Percentiles rank a stretch among this genome's conserved stretches.
These are phyloP conservation scores for Lecanoromycetidae sp. DNA, from an alignment of 2,329 filamentous ascomycete genomes.

Conservation along the genomic window DNA sequence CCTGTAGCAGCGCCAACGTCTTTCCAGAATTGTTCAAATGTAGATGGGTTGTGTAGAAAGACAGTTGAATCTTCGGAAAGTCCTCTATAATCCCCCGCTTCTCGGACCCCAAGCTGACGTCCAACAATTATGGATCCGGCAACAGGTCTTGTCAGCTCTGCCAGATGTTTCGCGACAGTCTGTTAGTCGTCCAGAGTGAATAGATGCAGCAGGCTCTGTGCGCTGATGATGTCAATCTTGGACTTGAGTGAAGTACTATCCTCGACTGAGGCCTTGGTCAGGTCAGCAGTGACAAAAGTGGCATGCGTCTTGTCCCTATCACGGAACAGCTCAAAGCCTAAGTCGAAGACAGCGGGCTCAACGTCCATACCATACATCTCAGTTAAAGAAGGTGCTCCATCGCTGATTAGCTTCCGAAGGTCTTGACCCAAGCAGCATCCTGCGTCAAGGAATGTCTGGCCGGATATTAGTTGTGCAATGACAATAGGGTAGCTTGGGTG, in stretches of 20 bases:
- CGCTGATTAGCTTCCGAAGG: neutral
- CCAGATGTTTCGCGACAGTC: neutral
- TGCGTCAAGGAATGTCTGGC: too few species aligned
- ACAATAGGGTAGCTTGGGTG: too few species aligned
- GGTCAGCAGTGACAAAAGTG: neutral
- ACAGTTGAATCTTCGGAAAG: neutral
- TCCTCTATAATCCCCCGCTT: neutral
- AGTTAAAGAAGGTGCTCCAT: slow-evolving; percentile 1
- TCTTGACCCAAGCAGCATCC: too few species aligned
- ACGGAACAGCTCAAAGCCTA: neutral
- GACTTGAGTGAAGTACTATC: neutral
- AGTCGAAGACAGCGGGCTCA: neutral
- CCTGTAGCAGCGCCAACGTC: neutral
- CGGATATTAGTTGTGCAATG: too few species aligned
- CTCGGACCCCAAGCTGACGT: neutral
- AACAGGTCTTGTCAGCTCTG: neutral
- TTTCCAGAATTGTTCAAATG: neutral
- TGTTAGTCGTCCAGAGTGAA: neutral
- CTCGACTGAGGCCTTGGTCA: neutral
- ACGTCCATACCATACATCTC: slow-evolving; percentile 1
- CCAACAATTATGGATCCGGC: neutral
- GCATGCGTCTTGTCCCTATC: neutral
- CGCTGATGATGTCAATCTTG: neutral
- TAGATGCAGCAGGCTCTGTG: neutral
- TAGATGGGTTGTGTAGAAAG: neutral